Percentiles rank a stretch among this genome's conserved stretches.
phyloP scores from a whole-genome alignment of 805 yeast species.

The Candida stauntonica region DNA sequence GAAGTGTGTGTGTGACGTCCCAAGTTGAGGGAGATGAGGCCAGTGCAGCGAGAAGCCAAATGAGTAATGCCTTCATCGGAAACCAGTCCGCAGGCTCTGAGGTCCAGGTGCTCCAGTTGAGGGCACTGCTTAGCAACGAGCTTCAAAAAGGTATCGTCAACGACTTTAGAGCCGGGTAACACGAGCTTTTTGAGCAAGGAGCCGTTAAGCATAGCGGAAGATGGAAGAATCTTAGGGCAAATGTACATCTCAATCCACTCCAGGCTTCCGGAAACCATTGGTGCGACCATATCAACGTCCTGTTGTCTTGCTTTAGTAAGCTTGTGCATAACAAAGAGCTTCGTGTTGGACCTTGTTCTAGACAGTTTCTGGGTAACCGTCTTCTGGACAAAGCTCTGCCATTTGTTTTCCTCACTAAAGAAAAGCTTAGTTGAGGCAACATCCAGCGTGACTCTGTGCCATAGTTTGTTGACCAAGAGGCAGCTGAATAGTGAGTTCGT shows the following conservation, averaged over 20 bases:
- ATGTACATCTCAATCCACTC: constrained; percentile 77
- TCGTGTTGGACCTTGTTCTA: constrained; percentile 28
- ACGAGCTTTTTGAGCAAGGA: constrained; percentile 38
- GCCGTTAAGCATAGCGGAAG: constrained; percentile 40
- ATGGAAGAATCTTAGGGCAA: constrained; percentile 69
- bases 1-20: constrained; percentile 74
- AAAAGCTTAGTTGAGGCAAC: constrained; percentile 51
- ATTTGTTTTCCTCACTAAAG: constrained; percentile 46
- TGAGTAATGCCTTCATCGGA: constrained; percentile 71
- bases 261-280: constrained; percentile 43
- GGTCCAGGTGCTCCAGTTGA: constrained; percentile 58
- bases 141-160: constrained; percentile 57
- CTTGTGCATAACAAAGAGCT: constrained; percentile 64
- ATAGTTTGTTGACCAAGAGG: constrained; percentile 61
- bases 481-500: constrained; percentile 49
- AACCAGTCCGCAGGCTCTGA: constrained; percentile 78
- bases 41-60: constrained; percentile 57
- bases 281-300: constrained; percentile 46
- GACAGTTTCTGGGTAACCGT: constrained; percentile 11
- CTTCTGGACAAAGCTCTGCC: constrained; percentile 35
- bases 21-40: constrained; percentile 59
- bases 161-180: constrained; percentile 65
- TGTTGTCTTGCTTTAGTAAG: constrained; percentile 49
- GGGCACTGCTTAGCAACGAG: constrained; percentile 53
- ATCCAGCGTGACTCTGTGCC: constrained; percentile 53